A percentile compares a stretch with the other conserved stretches of the same genome.
These are phyloP conservation scores for Trichoderma semiorbis DNA, from an alignment of 2,329 filamentous ascomycete genomes.

Conservation along the genomic window DNA sequence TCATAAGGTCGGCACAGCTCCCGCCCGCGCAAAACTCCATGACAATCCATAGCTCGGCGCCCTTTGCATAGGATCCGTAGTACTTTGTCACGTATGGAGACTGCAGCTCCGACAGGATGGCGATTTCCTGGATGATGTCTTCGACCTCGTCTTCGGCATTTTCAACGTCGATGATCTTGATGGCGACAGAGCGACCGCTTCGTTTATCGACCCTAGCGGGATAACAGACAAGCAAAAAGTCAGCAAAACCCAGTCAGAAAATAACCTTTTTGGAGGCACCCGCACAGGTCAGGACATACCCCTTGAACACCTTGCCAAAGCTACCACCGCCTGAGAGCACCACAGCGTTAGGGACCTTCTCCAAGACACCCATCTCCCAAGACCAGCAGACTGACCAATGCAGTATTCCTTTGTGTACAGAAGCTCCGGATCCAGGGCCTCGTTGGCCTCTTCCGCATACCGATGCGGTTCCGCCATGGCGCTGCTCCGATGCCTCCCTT, in stretches of 20 bases:
- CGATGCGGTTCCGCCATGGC: slow-evolving; percentile 49
- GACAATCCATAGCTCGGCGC: slow-evolving; percentile 96
- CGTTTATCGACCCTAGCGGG: slow-evolving; percentile 76
- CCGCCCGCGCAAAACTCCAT: slow-evolving; percentile 99
- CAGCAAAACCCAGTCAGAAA: not conserved
- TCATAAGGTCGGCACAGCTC: slow-evolving; percentile 93
- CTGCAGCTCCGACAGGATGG: slow-evolving; percentile 91
- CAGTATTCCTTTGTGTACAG: slow-evolving; percentile 92
- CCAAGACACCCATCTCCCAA: not conserved
- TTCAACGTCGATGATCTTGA: slow-evolving; percentile 98
- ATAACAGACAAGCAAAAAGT: slow-evolving; percentile 8
- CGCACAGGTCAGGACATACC: slow-evolving; percentile 46
- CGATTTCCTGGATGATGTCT: slow-evolving; percentile 98
- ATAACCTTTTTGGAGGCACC: not conserved
- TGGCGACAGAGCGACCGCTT: slow-evolving; percentile 89
- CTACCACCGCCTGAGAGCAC: slow-evolving; percentile 74
- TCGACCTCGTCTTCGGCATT: slow-evolving; percentile 99
- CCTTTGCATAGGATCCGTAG: slow-evolving; percentile 94
- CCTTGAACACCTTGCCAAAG: slow-evolving; percentile 98
- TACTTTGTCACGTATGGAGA: slow-evolving; percentile 97
- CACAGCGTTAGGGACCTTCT: slow-evolving; percentile 20
- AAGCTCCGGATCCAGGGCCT: slow-evolving; percentile 73
- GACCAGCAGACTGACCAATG: slow-evolving; percentile 58
- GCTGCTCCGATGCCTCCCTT: not conserved
- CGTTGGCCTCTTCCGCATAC: slow-evolving; percentile 46